phyloP scores from a whole-genome alignment of 1,284 basidiomycete genomes.

The Neonothopanus nambi region DNA sequence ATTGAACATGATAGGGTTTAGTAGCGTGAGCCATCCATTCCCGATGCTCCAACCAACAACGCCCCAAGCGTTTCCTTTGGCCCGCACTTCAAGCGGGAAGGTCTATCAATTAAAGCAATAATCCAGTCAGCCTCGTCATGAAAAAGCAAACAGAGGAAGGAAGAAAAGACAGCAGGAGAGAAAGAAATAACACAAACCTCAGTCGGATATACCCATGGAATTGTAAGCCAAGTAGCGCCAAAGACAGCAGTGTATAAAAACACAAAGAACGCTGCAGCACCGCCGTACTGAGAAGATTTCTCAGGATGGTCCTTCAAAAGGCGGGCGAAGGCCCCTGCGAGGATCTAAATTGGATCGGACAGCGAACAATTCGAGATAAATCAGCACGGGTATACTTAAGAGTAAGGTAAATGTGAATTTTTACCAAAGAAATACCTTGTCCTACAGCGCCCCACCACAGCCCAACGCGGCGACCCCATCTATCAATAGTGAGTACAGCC shows the following conservation, averaged over 20 bases:
- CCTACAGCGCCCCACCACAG: slow-evolving; percentile 43
- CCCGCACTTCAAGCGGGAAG: slow-evolving; percentile 64
- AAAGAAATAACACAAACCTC: slow-evolving; percentile 19
- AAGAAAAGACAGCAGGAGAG: no score
- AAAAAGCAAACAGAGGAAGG: no score
- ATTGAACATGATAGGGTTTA: slow-evolving; percentile 38
- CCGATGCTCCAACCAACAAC: slow-evolving; percentile 54
- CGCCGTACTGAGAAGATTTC: slow-evolving; percentile 43
- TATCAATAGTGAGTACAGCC: slow-evolving; percentile 47
- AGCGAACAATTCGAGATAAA: neutral
- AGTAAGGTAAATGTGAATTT: neutral
- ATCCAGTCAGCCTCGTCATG: no score
- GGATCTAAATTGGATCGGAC: no score
- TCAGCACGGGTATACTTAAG: slow-evolving; percentile 21
- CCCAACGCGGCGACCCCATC: slow-evolving; percentile 47
- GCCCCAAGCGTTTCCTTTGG: slow-evolving; percentile 57
- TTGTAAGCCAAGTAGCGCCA: slow-evolving; percentile 60
- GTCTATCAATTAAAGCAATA: slow-evolving; percentile 30
- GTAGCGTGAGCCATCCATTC: slow-evolving; percentile 40
- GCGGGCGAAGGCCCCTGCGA: slow-evolving; percentile 46
- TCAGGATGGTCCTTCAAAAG: slow-evolving; percentile 45
- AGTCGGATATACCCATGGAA: slow-evolving; percentile 48
- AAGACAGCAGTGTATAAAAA: slow-evolving; percentile 49
- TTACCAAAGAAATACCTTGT: slow-evolving; percentile 29
- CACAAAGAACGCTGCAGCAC: slow-evolving; percentile 48